Percentiles rank a stretch among this genome's conserved stretches.
Conservation (phyloP, 345 rosid genomes). For the Eucalyptus regnans region DNA sequence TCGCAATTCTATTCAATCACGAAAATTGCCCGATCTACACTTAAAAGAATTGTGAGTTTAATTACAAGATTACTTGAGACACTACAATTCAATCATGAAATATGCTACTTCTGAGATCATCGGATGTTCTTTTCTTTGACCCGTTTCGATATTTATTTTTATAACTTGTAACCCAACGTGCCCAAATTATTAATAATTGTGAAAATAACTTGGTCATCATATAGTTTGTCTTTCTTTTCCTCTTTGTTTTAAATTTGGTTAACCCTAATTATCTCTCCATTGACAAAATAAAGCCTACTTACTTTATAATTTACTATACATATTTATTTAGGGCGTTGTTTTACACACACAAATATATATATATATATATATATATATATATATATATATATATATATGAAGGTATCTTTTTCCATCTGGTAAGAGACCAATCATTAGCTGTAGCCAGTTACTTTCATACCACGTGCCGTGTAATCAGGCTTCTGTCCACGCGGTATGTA, state of each 20-base stretch:
- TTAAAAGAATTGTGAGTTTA: too few relatives aligned
- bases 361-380: too few relatives aligned
- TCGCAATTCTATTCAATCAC: accelerated
- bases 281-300: neutral
- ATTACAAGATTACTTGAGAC: neutral
- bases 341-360: neutral
- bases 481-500: neutral
- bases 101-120: accelerated
- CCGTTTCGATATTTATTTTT: neutral
- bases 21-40: neutral
- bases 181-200: neutral
- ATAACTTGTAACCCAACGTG: neutral
- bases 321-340: neutral
- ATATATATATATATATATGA: too few relatives aligned
- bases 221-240: neutral
- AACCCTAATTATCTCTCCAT: neutral
- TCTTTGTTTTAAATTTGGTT: neutral
- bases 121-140: accelerated
- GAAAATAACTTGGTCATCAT: neutral
- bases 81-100: accelerated
- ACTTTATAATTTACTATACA: neutral
- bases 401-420: neutral
- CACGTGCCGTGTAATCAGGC: neutral
- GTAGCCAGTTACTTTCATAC: neutral
- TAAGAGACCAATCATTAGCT: neutral